phyloP scores from a whole-genome alignment of 495 filamentous ascomycete species.

The Penicillium bovifimosum region DNA sequence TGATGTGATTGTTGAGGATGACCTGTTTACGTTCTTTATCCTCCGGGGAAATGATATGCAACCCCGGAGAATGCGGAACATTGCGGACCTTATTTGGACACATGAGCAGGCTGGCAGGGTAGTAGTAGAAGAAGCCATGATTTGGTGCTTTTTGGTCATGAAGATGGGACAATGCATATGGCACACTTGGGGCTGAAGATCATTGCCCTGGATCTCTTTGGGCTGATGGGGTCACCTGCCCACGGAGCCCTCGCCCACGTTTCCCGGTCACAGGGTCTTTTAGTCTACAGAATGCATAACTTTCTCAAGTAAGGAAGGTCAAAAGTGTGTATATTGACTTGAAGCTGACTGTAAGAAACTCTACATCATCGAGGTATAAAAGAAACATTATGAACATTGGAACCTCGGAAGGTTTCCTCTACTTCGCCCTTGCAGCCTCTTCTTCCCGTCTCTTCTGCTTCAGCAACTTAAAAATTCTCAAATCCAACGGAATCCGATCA shows the following conservation, averaged over 20 bases:
- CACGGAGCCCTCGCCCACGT: background rate
- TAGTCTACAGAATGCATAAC: too few relatives aligned
- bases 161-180: background rate
- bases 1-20: background rate
- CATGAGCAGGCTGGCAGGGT: background rate
- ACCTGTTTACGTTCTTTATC: background rate
- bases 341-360: background rate
- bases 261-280: background rate
- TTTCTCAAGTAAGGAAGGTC: too few relatives aligned
- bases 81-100: background rate
- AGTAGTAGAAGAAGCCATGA: background rate
- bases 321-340: background rate
- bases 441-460: constrained; percentile 22
- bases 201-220: background rate
- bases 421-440: constrained; percentile 8
- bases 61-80: background rate
- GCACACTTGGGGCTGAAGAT: background rate
- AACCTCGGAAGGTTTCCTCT: background rate
- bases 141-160: background rate
- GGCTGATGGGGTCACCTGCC: constrained; percentile 4
- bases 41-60: constrained; percentile 3
- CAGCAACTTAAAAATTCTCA: constrained; percentile 51
- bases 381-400: background rate
- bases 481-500: constrained; percentile 62
- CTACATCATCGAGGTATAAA: background rate